A percentile compares a stretch with the other conserved stretches of the same genome.
Conservation (phyloP, 2,329 filamentous ascomycete genomes). For the Ophiostoma himal-ulmi region DNA sequence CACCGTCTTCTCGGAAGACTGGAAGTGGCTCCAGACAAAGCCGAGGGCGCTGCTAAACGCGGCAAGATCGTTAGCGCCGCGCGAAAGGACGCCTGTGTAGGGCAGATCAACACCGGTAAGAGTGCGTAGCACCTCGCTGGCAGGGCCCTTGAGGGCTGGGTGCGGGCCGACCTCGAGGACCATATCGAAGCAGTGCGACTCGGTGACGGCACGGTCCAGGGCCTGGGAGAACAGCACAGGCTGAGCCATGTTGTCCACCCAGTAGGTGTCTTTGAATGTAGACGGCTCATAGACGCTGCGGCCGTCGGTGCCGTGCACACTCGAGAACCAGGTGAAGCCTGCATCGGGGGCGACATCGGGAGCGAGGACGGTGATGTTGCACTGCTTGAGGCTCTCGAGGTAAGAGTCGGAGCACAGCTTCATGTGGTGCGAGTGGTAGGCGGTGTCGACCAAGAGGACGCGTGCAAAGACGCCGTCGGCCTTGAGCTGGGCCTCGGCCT, state of each 20-base stretch:
- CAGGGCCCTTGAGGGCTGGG: slow-evolving; percentile 28
- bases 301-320: slow-evolving; percentile 32
- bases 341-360: slow-evolving; percentile 20
- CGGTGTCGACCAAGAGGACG: slow-evolving; percentile 39
- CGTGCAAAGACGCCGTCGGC: slow-evolving; percentile 33
- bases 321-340: slow-evolving; percentile 37
- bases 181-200: slow-evolving; percentile 22
- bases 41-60: slow-evolving; percentile 21
- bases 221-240: slow-evolving; percentile 31
- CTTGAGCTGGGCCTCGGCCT: slow-evolving; percentile 27
- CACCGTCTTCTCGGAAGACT: slow-evolving; percentile 12
- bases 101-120: slow-evolving; percentile 24
- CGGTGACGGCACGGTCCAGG: slow-evolving; percentile 21
- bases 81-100: slow-evolving; percentile 20
- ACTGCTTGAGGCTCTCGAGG: slow-evolving; percentile 30
- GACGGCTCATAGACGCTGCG: slow-evolving; percentile 19
- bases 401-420: slow-evolving; percentile 33
- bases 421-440: slow-evolving; percentile 49
- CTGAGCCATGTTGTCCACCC: slow-evolving; percentile 32
- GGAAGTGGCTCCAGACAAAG: slow-evolving; percentile 22
- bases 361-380: slow-evolving; percentile 27
- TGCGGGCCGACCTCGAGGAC: slow-evolving; percentile 32
- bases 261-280: slow-evolving; percentile 29
- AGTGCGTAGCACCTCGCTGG: slow-evolving; percentile 27
- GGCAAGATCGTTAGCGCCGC: slow-evolving; percentile 23